Evolutionary conservation across 1,284 basidiomycete genomes (phyloP), one percentile per base, ranked within the genome.

Genomic region (Irpex lacteus): DNA sequence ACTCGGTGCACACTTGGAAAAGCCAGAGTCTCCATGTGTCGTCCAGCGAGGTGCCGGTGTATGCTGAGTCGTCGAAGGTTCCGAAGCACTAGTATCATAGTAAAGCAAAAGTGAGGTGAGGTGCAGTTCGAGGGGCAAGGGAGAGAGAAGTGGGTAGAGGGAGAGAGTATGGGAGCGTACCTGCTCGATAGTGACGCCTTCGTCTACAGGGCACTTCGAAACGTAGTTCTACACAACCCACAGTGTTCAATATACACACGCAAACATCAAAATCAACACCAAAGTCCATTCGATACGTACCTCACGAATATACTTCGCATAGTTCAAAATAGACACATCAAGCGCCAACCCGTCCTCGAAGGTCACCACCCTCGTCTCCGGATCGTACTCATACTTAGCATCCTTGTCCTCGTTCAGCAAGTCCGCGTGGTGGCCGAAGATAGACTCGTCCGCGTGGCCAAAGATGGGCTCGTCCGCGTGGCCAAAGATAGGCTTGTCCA

Each of bases 1-100:
- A 98, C 72, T 96, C 88, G 0, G 92, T 96, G 78, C 95, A 98
- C 64, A 90, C 88, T 76, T 98, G 96, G 84, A 95, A 98, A 1
- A 83, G 74, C 96, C 96, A 98, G 9, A 92, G 80, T 53, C 95
- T 83, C 94, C 94, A 96, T 0, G 82, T 83, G 73, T 92, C 84
- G 64, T 85, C 79, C 5, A 94, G 76, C 11, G 82, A 84, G 0
- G 83, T 85, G 11, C 82, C 80, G 66, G 83, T 82, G 76, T 87
- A 97, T 69, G 85, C 81, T 1, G 79, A 70, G 68, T 90, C 90
- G 69, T 97, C 79, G 64, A 83, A 85, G 0, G 93, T 91, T 15
- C 94, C 94, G 71, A 98, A 98, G 76, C 96, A 98, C 87, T 95
- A 61, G n/a, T n/a, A n/a, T n/a, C n/a, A n/a, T n/a, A n/a, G n/a